Base-by-base conservation (phyloP, 345 rosid species). In the Eutrema heterophyllum region DNA sequence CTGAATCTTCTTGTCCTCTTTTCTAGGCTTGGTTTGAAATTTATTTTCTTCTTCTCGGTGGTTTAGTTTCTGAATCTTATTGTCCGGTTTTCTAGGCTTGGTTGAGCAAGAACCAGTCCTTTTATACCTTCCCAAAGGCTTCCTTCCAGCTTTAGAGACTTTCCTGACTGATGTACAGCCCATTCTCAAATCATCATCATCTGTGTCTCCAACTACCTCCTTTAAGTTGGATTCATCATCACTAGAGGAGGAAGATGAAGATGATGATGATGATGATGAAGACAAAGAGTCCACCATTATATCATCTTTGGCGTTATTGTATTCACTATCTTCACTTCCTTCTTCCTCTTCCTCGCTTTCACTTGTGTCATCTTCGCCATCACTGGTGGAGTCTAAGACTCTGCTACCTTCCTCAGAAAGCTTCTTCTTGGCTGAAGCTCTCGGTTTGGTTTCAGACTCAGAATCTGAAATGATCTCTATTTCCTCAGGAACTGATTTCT, bases 391-490 rank as follows among this genome's bases (percentile, higher is more conserved):
- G 5, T 30, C 69, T 30, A 51, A 13, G 3, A 29, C 7, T 32
- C 36, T 68, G 51, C 35, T 27, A 12, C 32, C 11, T 1, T 52
- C 64, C 2, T 49, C 59, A 32, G 48, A 70, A 58, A 50, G 66
- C 64, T 32, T 71, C 61, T 49, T 56, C 56, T 51, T 64, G 8
- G 62, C 50, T 58, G 68, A 50, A 59, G 10, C 56, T 50, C 50
- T 70, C 33, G 5, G 46, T 64, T 58, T 18, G 7, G 1, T 70
- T 41, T 71, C 77, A 66, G 77, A 65, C 13, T 51, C 80, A 41
- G 77, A 77, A 71, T 71, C 72, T 77, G 76, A 77, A 50, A 65
- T 49, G 12, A 77, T 76, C 52, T 76, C 68, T 11, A 77, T 24
- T 0, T 29, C 56, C 16, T 6, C 49, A 49, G 39, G 39, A 48